Evolutionary conservation across 768 basidiomycete species (phyloP).

Genomic region (Punctularia strigosozonata): DNA sequence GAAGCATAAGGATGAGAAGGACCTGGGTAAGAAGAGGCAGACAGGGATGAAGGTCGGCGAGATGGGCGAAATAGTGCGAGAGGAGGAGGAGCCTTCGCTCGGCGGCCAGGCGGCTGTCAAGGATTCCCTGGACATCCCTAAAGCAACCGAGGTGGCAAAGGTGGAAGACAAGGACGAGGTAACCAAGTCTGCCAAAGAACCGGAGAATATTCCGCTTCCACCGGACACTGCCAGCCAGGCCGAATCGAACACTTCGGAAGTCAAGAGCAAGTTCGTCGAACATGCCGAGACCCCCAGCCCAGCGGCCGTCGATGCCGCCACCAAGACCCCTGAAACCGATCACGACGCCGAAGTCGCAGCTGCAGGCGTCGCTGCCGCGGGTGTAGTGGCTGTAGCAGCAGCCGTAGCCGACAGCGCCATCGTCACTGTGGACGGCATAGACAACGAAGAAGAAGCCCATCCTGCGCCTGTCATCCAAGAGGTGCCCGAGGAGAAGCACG

Average conservation of each 20-base stretch:
- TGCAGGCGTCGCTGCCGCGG: constrained; percentile 6
- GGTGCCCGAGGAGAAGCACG: not conserved
- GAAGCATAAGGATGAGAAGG: constrained; percentile 16
- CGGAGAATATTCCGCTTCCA: too few species aligned
- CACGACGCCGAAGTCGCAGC: constrained; percentile 8
- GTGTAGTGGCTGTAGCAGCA: constrained; percentile 10
- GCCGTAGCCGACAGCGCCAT: constrained; percentile 6
- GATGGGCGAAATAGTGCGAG: constrained; percentile 56
- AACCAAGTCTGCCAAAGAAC: constrained; percentile 1
- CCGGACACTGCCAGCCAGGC: too few species aligned
- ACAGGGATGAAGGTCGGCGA: constrained; percentile 41
- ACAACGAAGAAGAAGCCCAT: not conserved
- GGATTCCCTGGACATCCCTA: too few species aligned
- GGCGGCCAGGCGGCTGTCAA: too few species aligned
- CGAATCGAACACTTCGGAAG: too few species aligned
- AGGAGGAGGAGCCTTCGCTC: constrained; percentile 32
- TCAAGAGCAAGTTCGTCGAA: too few species aligned
- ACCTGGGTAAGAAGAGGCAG: constrained; percentile 19
- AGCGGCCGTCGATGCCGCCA: too few species aligned
- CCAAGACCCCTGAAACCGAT: too few species aligned
- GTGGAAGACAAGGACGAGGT: constrained; percentile 6
- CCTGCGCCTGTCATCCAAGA: not conserved
- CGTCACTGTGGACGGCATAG: too few species aligned
- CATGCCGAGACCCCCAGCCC: too few species aligned
- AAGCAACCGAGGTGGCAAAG: too few species aligned